Conservation (phyloP, 352 stramenopile species). For the Pythium phragmitis region DNA sequence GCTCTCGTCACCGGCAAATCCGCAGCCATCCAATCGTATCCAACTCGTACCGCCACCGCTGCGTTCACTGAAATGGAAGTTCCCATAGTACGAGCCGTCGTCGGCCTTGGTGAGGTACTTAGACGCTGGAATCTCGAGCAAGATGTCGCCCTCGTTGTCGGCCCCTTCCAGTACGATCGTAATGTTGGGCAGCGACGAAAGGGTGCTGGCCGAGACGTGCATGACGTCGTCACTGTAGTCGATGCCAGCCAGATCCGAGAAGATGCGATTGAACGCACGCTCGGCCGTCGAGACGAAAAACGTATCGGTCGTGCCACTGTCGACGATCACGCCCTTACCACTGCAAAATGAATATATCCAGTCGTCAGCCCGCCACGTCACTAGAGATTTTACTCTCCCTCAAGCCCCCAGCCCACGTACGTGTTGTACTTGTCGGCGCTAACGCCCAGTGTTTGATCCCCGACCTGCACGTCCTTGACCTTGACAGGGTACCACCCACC, state of each 20-base stretch:
- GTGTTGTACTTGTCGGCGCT: constrained; percentile 48
- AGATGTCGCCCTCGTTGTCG: constrained; percentile 47
- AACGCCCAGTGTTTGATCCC: constrained; percentile 51
- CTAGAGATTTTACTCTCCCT: too few relatives aligned
- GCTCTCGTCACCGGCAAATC: constrained; percentile 32
- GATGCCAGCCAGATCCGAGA: constrained; percentile 40
- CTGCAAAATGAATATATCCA: constrained; percentile 12
- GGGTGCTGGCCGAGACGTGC: constrained; percentile 37
- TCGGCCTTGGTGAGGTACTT: constrained; percentile 66
- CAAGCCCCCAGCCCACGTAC: neutral
- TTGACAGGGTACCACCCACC: constrained; percentile 78
- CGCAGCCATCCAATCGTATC: constrained; percentile 26
- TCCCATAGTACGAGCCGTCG: constrained; percentile 55
- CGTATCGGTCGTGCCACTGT: constrained; percentile 85
- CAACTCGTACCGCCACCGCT: constrained; percentile 57
- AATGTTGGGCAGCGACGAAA: constrained; percentile 55
- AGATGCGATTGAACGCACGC: constrained; percentile 56
- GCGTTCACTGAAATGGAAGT: constrained; percentile 82
- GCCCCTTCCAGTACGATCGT: constrained; percentile 63
- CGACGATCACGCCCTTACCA: constrained; percentile 79
- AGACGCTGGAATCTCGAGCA: constrained; percentile 55
- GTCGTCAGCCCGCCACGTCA: neutral
- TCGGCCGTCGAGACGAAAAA: constrained; percentile 61
- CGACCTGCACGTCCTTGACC: constrained; percentile 75
- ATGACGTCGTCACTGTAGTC: constrained; percentile 66